Base-by-base conservation (phyloP, 345 rosid species). In the Excoecaria agallocha region DNA sequence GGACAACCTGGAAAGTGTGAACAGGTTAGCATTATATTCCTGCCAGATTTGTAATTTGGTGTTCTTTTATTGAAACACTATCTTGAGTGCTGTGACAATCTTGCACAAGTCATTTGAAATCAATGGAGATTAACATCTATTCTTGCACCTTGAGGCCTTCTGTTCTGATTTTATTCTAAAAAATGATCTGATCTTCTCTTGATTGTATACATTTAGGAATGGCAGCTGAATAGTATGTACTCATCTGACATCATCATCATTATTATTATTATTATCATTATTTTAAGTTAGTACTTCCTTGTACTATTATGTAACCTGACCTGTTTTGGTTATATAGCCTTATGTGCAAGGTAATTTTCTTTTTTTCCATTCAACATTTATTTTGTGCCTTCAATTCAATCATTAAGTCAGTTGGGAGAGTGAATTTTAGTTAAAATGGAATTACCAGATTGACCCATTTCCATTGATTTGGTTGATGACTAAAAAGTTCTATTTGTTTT, bases 1-100 rank as follows among this genome's bases (percentile, higher is more conserved):
- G 83, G 87, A 84, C 50, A 85, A 72, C 67, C 81, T 96, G 81
- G 99, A 81, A 96, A 90, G 86, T 96, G 98, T 83, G 99, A 96
- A 79, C 98, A 91, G 98, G 99, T 95, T 41, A 76, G 88, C 73
- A 66, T 69, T 72, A 38, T 6, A 57, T 77, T 59, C 46, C 56
- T 43, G 48, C 48, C 63, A 45, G 39, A 45, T 76, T 62, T 71
- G 45, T 25, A 61, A 19, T 38, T 68, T 69, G 35, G 3, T 71
- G 19, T 17, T 41, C 38, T 79, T 70, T 52, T 59, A 43, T 30
- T 68, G 52, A 22, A 69, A 20, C 63, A 24, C 22, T 20, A 46
- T 46, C 30, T 54, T 63, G 57, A 24, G 45, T 46, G 46, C 64
- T 76, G 74, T 63, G 13, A 50, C 60, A 52, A 22, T 62, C 66